Evolutionary conservation across 1,139 yeast genomes (phyloP).

Genomic region (Hansenula lynferdii): DNA sequence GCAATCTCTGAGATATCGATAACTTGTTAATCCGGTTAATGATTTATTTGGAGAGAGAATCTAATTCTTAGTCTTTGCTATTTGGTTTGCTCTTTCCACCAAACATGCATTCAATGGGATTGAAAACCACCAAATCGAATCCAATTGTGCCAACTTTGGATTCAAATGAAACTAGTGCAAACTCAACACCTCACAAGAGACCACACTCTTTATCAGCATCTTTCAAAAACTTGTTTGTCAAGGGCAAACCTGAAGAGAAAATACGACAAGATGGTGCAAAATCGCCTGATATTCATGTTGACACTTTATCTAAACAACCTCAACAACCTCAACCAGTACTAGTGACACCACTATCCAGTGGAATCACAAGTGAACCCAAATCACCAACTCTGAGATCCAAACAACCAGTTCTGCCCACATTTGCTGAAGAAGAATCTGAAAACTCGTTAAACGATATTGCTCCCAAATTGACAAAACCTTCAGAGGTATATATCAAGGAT

Average conservation of each 20-base stretch:
- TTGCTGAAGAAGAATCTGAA: background rate
- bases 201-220: constrained; percentile 16
- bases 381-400: background rate
- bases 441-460: background rate
- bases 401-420: background rate
- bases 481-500: background rate
- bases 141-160: background rate
- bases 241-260: constrained; percentile 2
- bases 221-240: constrained; percentile 15
- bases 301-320: constrained; percentile 1
- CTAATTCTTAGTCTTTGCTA: too few species aligned
- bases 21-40: too few species aligned
- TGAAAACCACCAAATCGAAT: background rate
- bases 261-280: background rate
- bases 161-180: background rate
- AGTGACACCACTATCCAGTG: background rate
- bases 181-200: constrained; percentile 4
- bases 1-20: too few species aligned
- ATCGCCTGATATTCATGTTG: background rate
- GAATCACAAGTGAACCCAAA: background rate
- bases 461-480: background rate
- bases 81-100: too few species aligned
- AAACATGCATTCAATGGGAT: background rate
- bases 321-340: constrained; percentile 3
- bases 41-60: too few species aligned